Conservation (phyloP, 139 green algal species). For the Auxenochlorella pyrenoidosa region DNA sequence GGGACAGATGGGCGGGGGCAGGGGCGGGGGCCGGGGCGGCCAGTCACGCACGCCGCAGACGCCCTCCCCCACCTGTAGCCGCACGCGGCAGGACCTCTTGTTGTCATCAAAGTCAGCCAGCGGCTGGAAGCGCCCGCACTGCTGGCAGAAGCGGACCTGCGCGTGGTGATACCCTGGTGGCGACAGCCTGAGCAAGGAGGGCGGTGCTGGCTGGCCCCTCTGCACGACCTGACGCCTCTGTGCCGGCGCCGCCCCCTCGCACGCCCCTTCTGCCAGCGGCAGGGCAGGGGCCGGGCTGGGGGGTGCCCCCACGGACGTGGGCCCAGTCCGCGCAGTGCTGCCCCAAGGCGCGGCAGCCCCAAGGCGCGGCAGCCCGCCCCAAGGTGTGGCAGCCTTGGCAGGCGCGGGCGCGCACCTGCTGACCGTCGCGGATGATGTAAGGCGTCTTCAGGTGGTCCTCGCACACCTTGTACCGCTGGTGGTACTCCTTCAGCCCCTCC, state of each 20-base stretch:
- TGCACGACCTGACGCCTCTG: too few relatives aligned
- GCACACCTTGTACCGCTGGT: constrained; percentile 77
- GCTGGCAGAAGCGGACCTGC: constrained; percentile 86
- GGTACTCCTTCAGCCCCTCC: constrained; percentile 82
- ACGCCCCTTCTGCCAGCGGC: too few relatives aligned
- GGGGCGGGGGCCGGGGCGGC: too few relatives aligned
- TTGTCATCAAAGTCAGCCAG: constrained; percentile 88
- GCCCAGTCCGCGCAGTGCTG: too few relatives aligned
- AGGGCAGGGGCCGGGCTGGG: too few relatives aligned
- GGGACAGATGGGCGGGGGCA: neutral
- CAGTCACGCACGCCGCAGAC: neutral
- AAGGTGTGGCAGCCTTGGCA: too few relatives aligned
- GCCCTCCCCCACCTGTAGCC: constrained; percentile 66
- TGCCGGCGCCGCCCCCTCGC: too few relatives aligned
- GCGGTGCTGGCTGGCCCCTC: too few relatives aligned
- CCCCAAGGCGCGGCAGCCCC: too few relatives aligned
- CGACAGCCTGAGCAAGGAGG: neutral
- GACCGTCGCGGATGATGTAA: constrained; percentile 59
- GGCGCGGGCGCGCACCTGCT: constrained; percentile 67
- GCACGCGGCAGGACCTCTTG: constrained; percentile 83
- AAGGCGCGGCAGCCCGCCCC: too few relatives aligned
- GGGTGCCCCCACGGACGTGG: too few relatives aligned
- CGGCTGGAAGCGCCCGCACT: constrained; percentile 92
- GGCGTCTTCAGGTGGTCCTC: constrained; percentile 42
- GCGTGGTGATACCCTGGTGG: too few relatives aligned